Base-by-base conservation (phyloP, 768 basidiomycete species). In the Auriculariales sp. region DNA sequence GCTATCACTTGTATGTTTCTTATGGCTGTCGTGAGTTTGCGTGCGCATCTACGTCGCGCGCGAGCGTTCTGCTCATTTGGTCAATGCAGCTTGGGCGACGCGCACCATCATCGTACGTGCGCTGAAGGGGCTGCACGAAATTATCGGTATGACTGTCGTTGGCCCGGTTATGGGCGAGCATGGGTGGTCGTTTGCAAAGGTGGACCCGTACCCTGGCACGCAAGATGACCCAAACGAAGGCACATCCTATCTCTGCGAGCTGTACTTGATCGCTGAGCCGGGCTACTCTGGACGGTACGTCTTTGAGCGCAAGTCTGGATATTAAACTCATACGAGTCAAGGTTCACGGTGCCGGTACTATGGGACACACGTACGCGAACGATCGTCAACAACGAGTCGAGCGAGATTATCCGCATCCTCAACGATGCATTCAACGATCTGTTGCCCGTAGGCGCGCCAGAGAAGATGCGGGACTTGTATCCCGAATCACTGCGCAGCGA, bases 101-200 rank as follows among this genome's bases (percentile, higher is more conserved):
- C 75, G 94, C 55, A 77, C 92, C 3, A 69, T 97, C 54, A 95
- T 98, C 57, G 71, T 84, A 3, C 75, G 93, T 55, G 80, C 89
- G 65, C 73, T 98, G 57, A 99, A 99, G 63, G 93, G 94, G 2
- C 71, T 99, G 24, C 85, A 98, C 54, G 72, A 82, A 24, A 67
- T 87, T 53, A 77, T 99, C 52, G 68, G 62, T 49, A 62, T 72
- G 35, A 67, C 65, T 3, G 56, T 59, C 31, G 71, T 72, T n/a
- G 67, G 69, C 57, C 68, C 72, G 0, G 61, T 64, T 58, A 68
- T 73, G 71, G 62, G 67, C 50, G 63, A 62, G 32, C 53, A 61
- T 17, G 69, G 69, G 2, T 71, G 70, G 70, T 61, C 65, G 15
- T 69, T 71, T 54, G 60, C 60, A 24, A 57, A 47, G 6, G 57